These are phyloP conservation scores for Colletotrichum incanum DNA, from an alignment of 2,329 filamentous ascomycete species.

Conservation along the genomic window DNA sequence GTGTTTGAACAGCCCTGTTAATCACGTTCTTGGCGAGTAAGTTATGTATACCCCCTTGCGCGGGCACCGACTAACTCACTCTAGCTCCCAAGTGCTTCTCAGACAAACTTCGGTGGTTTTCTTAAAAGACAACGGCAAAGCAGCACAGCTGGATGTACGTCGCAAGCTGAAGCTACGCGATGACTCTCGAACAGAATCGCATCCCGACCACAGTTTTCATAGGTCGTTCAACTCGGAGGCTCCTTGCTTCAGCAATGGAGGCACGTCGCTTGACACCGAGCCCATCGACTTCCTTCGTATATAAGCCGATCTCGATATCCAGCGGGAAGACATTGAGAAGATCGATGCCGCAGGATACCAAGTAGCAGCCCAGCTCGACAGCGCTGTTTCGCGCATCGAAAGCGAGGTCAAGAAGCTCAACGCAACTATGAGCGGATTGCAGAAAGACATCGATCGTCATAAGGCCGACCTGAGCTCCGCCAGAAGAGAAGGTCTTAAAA, in stretches of 20 bases:
- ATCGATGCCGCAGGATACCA: slow-evolving; percentile 57
- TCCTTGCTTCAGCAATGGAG: background rate
- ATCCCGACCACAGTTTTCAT: background rate
- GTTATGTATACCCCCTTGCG: slow-evolving; percentile 31
- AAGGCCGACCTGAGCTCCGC: slow-evolving; percentile 49
- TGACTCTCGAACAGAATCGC: slow-evolving; percentile 31
- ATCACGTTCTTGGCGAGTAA: slow-evolving; percentile 57
- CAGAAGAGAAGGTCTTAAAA: slow-evolving; percentile 47
- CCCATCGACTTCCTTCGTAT: slow-evolving; percentile 48
- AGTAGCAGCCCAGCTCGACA: slow-evolving; percentile 56
- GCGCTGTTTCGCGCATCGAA: slow-evolving; percentile 53
- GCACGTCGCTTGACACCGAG: background rate
- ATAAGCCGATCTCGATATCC: slow-evolving; percentile 53
- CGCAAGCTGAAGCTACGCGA: slow-evolving; percentile 52
- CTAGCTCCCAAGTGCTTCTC: slow-evolving; percentile 57
- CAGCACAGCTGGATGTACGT: slow-evolving; percentile 52
- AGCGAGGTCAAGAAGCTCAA: slow-evolving; percentile 52
- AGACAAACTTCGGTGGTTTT: slow-evolving; percentile 50
- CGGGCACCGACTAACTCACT: slow-evolving; percentile 7
- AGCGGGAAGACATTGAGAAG: slow-evolving; percentile 54
- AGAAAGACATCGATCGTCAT: slow-evolving; percentile 45
- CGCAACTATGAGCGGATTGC: slow-evolving; percentile 49
- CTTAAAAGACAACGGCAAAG: slow-evolving; percentile 33
- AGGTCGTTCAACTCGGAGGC: background rate
- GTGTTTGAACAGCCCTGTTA: slow-evolving; percentile 53